Evolutionary conservation across 306 rosid species (phyloP).

Genomic region (Lathyrus tuberosus): DNA sequence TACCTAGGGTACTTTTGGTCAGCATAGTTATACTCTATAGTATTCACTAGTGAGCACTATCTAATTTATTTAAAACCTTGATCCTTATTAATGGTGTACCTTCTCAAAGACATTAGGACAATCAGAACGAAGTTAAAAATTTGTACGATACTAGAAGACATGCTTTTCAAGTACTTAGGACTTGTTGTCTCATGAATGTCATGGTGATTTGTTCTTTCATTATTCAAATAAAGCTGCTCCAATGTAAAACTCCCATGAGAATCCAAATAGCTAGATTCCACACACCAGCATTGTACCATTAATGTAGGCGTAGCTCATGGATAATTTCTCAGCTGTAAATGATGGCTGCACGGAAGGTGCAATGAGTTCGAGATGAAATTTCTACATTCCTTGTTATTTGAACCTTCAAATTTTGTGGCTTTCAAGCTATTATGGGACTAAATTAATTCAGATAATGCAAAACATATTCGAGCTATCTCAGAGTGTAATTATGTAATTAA

Average conservation of each 20-base stretch:
- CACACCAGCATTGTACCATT: conserved; percentile 24
- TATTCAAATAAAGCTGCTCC: conserved; percentile 36
- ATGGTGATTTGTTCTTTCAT: conserved; percentile 26
- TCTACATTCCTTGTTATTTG: conserved; percentile 23
- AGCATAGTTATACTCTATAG: conserved; percentile 25
- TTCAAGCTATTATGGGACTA: conserved; percentile 15
- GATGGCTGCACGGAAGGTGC: conserved; percentile 29
- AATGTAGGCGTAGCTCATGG: conserved; percentile 33
- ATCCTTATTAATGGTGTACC: conserved; percentile 29
- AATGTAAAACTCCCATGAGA: conserved; percentile 9
- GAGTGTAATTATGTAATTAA: conserved; percentile 8
- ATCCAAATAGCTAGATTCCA: conserved; percentile 32
- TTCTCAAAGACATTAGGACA: conserved; percentile 15
- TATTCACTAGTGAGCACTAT: background rate
- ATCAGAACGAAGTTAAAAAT: conserved; percentile 20
- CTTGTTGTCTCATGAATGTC: conserved; percentile 18
- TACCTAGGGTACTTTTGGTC: conserved; percentile 3
- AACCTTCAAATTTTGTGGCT: background rate
- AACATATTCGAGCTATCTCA: conserved; percentile 14
- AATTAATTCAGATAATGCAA: background rate
- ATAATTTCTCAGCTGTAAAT: conserved; percentile 27
- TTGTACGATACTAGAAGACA: conserved; percentile 34
- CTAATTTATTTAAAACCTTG: conserved; percentile 26
- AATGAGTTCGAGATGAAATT: conserved; percentile 26
- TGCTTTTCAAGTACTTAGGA: conserved; percentile 22